Base-by-base conservation (phyloP, 1,284 basidiomycete species). In the Phylloporus gajari region DNA sequence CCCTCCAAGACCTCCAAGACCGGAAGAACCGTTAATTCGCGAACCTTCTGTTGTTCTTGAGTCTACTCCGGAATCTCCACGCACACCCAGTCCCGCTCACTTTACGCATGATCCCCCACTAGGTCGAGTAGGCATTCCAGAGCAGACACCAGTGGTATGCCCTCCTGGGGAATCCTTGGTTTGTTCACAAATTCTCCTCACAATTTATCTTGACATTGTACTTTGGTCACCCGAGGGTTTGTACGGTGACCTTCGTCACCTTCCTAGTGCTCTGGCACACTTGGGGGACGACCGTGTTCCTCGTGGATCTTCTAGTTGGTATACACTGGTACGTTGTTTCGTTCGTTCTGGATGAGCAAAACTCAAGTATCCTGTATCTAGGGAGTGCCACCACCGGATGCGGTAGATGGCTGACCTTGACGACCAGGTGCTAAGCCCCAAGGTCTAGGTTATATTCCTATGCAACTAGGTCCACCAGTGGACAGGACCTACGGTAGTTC, bases 361-460 rank as follows among this genome's bases (percentile, higher is more conserved):
- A 8, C 53, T 72, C 40, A 77, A 21, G 40, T 46, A 32, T 70
- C 35, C 63, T 46, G 1, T 44, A 4, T 70, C 35, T 21, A 84
- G 82, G 61, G 46, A 3, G 67, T 73, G 11, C 83, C 82, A 25
- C 83, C 83, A 44, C 78, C 75, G 0, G 80, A 76, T 65, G 23
- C 44, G 38, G 25, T 83, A 27, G 73, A 69, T 30, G 75, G 70
- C 3, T 73, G 46, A 42, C 67, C 71, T 32, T 66, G 70, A 65
- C 76, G 71, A 72, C 69, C 75, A 69, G 72, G 72, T 38, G 70
- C 68, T 58, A 71, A 68, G 19, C 69, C 69, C 3, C 75, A 72
- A 65, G 79, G 73, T 35, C 77, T 75, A 23, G 71, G 73, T 25
- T 84, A 79, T 56, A 82, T 84, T 32, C 79, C 84, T 69, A 76